Conservation (phyloP, 2,329 filamentous ascomycete species). For the Monosporascus sp. region DNA sequence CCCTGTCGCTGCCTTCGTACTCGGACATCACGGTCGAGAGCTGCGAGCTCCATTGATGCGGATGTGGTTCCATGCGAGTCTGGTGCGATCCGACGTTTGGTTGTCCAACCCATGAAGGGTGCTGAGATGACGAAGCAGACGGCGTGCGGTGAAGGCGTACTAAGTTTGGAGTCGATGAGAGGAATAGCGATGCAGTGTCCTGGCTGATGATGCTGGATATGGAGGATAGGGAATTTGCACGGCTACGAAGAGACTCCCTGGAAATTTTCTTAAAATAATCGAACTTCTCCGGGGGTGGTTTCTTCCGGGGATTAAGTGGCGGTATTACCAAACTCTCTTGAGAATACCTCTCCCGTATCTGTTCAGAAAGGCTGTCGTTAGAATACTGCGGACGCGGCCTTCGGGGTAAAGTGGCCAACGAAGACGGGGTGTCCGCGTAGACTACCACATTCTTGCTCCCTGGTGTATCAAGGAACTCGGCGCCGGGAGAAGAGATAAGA, state of each 20-base stretch:
- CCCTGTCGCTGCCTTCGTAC: slow-evolving; percentile 48
- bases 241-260: slow-evolving; percentile 46
- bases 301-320: slow-evolving; percentile 44
- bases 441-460: slow-evolving; percentile 47
- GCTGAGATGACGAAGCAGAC: slow-evolving; percentile 21
- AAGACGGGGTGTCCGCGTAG: slow-evolving; percentile 37
- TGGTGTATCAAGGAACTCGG: slow-evolving; percentile 27
- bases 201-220: slow-evolving; percentile 49
- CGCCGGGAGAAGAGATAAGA: slow-evolving; percentile 29
- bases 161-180: slow-evolving; percentile 34
- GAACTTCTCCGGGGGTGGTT: slow-evolving; percentile 42
- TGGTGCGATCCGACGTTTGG: slow-evolving; percentile 12
- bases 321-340: slow-evolving; percentile 56
- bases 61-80: slow-evolving; percentile 38
- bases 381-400: slow-evolving; percentile 24
- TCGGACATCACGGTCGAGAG: slow-evolving; percentile 60
- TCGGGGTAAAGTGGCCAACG: slow-evolving; percentile 24
- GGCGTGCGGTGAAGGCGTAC: slow-evolving; percentile 28
- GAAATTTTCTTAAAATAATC: slow-evolving; percentile 46
- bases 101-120: slow-evolving; percentile 24
- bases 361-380: slow-evolving; percentile 26
- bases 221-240: slow-evolving; percentile 46
- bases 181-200: slow-evolving; percentile 36
- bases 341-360: slow-evolving; percentile 44
- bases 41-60: slow-evolving; percentile 59